phyloP scores from a whole-genome alignment of 768 basidiomycete species.

The Daedalea quercina region DNA sequence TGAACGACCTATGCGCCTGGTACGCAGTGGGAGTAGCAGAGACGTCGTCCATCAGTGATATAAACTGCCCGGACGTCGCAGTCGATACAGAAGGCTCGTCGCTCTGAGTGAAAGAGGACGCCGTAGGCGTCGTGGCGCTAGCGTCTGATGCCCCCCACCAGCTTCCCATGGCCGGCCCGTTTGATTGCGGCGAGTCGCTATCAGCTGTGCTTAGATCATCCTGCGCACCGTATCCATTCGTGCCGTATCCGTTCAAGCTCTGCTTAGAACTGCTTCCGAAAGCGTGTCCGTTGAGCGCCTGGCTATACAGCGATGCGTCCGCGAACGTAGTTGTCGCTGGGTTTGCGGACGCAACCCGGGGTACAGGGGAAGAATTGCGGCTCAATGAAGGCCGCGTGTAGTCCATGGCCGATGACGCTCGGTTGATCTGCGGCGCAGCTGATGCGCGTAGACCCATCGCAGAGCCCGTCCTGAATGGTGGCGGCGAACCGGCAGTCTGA shows the following conservation, averaged over 20 bases:
- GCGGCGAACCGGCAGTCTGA: conserved; percentile 27
- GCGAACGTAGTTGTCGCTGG: conserved; percentile 47
- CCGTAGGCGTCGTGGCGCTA: conserved; percentile 55
- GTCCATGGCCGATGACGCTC: conserved; percentile 76
- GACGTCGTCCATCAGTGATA: conserved; percentile 75
- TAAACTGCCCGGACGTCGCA: conserved; percentile 48
- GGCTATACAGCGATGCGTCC: conserved; percentile 29
- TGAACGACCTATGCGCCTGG: conserved; percentile 10
- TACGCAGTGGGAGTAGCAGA: conserved; percentile 27
- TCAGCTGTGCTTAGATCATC: conserved; percentile 10
- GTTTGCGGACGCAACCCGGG: conserved; percentile 47
- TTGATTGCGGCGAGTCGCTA: conserved; percentile 20
- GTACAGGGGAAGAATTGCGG: conserved; percentile 46
- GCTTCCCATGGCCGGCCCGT: conserved; percentile 25
- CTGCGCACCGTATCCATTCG: conserved; percentile 7
- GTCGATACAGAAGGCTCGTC: conserved; percentile 29
- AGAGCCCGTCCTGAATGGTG: conserved; percentile 60
- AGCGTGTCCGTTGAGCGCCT: conserved; percentile 33
- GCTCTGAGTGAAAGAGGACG: conserved; percentile 54
- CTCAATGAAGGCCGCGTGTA: conserved; percentile 38
- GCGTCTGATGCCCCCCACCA: conserved; percentile 63
- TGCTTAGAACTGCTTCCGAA: conserved; percentile 13
- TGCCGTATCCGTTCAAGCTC: conserved; percentile 7
- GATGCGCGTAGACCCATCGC: conserved; percentile 52
- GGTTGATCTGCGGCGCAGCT: conserved; percentile 52